Evolutionary conservation across 2,329 filamentous ascomycete genomes (phyloP).

Genomic region (Pseudonectria foliicola): DNA sequence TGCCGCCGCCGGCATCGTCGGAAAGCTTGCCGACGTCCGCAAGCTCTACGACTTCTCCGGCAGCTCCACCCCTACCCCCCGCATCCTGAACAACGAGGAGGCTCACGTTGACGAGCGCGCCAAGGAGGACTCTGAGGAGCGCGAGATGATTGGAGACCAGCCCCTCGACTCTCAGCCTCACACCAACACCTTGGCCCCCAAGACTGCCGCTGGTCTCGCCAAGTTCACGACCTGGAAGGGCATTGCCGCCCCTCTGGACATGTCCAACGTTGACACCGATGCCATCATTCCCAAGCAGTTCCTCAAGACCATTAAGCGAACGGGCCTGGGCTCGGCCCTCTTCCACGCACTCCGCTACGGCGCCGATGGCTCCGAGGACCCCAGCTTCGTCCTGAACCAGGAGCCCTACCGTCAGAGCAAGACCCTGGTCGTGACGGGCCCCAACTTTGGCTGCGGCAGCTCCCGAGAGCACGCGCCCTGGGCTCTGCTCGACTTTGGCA

Average conservation of each 20-base stretch:
- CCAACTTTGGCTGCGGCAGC: conserved; percentile 92
- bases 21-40: conserved; percentile 87
- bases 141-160: conserved; percentile 48
- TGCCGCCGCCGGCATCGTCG: conserved; percentile 80
- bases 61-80: conserved; percentile 54
- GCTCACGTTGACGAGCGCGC: conserved; percentile 47
- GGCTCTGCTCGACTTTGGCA: conserved; percentile 94
- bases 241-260: conserved; percentile 79
- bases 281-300: conserved; percentile 99
- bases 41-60: conserved; percentile 60
- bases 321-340: conserved; percentile 78
- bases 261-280: conserved; percentile 94
- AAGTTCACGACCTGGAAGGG: conserved; percentile 82
- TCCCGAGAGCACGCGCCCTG: conserved; percentile 94
- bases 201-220: conserved; percentile 57
- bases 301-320: conserved; percentile 98
- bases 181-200: conserved; percentile 51
- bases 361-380: conserved; percentile 64
- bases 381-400: conserved; percentile 83
- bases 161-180: conserved; percentile 58
- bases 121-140: conserved; percentile 43
- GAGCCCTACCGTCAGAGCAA: conserved; percentile 77
- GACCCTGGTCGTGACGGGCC: conserved; percentile 84
- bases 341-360: conserved; percentile 82
- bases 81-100: conserved; percentile 33